Conservation (phyloP, 2,329 filamentous ascomycete genomes). For the Pseudopithomyces chartarum region DNA sequence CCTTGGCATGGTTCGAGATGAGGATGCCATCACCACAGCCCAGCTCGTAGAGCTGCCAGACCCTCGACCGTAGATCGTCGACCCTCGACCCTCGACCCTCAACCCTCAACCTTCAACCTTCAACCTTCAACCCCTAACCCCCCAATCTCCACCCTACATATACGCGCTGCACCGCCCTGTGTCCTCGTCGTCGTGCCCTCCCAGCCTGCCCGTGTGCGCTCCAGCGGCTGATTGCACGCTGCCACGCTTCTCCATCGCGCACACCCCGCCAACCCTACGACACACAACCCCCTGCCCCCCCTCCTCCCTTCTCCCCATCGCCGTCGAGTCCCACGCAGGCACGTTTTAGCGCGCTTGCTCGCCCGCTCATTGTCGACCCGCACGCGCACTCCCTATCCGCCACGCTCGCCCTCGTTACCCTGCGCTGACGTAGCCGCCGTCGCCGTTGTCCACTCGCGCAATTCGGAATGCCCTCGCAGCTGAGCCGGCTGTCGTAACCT, state of each 20-base stretch:
- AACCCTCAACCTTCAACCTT: too few species aligned
- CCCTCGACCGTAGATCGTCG: not conserved
- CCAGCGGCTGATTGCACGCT: constrained; percentile 2
- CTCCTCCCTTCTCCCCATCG: constrained; percentile 9
- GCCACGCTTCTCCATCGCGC: constrained; percentile 3
- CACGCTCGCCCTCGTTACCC: constrained; percentile 7
- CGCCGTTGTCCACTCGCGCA: constrained; percentile 21
- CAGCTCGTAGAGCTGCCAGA: not conserved
- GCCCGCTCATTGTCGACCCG: constrained; percentile 15
- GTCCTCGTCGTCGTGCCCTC: not conserved
- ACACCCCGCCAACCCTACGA: constrained; percentile 13
- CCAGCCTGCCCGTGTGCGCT: not conserved
- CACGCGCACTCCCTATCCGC: not conserved
- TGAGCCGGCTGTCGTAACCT: constrained; percentile 36
- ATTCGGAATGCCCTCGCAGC: constrained; percentile 44
- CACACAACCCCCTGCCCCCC: constrained; percentile 3
- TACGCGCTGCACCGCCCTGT: not conserved
- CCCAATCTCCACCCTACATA: too few species aligned
- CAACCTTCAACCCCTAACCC: too few species aligned
- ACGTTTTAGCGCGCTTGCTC: constrained; percentile 15
- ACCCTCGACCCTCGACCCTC: not conserved
- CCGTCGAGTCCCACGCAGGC: constrained; percentile 21
- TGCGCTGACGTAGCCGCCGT: constrained; percentile 11
- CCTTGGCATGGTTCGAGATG: not conserved
- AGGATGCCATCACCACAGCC: not conserved